Base-by-base conservation (phyloP, 2,329 filamentous ascomycete species). In the Aspergillus uvarum region DNA sequence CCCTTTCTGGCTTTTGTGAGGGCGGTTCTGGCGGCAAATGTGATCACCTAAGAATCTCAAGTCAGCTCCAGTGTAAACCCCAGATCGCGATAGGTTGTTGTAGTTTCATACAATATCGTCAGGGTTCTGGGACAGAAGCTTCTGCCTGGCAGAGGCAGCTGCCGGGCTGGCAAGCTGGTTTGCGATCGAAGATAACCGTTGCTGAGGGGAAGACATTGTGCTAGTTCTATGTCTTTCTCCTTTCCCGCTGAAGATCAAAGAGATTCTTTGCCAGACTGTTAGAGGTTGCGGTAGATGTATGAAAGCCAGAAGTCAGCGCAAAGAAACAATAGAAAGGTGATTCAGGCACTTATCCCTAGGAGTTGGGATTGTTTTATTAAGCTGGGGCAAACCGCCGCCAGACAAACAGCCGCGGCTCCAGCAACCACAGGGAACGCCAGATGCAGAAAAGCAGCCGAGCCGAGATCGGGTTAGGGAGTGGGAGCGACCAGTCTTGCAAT, bases 1-100 rank as follows among this genome's bases (percentile, higher is more conserved):
- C 75, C 74, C 62, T 76, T 76, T 54, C 70, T 69, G 42, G 75
- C 75, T 60, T 77, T 77, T 26, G 75, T 77, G 57, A 77, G 74
- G 5, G 75, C 72, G 12, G 75, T 77, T 4, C 75, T 69, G 22
- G 72, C 67, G n/a, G 75, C 70, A 47, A 76, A 70, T 14, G 75
- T 77, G 61, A 77, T 76, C n/a, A 77, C 75, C 75, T 77, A 19
- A 44, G 6, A 4, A 19, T 19, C 4, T 35, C 16, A 44, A 44
- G 38, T 44, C 38, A 44, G 53, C 42, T n/a, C 10, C n/a, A 6
- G 11, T 11, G 12, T 35, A 22, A 35, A 14, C 5, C 35, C 42
- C 31, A 11, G 14, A 21, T 54, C 5, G 3, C 16, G 3, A n/a
- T 44, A 2, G 26, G 26, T 5, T 31, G 22, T n/a, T 3, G 3